Conservation (phyloP, 2,329 filamentous ascomycete genomes). For the Fusarium sublunatum region DNA sequence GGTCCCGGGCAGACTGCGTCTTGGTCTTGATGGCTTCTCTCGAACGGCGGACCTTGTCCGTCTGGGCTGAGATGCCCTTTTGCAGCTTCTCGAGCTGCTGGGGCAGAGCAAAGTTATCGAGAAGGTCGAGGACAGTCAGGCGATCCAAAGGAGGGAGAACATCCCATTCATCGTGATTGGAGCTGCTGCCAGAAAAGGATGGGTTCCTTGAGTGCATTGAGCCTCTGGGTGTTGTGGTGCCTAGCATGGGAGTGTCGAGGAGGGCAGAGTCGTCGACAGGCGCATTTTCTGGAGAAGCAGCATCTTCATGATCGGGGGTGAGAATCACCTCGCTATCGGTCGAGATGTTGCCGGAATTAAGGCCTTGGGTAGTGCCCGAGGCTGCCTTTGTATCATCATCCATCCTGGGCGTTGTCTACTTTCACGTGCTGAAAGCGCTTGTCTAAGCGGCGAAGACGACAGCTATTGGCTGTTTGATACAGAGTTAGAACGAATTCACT, state of each 20-base stretch:
- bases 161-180: slow-evolving; percentile 91
- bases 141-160: slow-evolving; percentile 88
- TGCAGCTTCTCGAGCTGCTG: slow-evolving; percentile 93
- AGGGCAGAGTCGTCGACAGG: slow-evolving; percentile 58
- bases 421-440: slow-evolving; percentile 9
- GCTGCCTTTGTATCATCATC: slow-evolving; percentile 44
- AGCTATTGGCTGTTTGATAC: background rate
- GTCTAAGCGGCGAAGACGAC: background rate
- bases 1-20: slow-evolving; percentile 82
- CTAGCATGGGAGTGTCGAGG: slow-evolving; percentile 64
- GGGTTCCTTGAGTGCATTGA: slow-evolving; percentile 76
- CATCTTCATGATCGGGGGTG: slow-evolving; percentile 54
- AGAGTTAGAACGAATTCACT: background rate
- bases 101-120: slow-evolving; percentile 92
- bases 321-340: slow-evolving; percentile 54
- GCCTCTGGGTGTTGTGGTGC: slow-evolving; percentile 59
- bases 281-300: slow-evolving; percentile 57
- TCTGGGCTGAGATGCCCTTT: slow-evolving; percentile 82
- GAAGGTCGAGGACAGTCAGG: slow-evolving; percentile 88
- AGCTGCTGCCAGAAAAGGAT: slow-evolving; percentile 85
- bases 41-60: slow-evolving; percentile 84
- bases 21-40: slow-evolving; percentile 81
- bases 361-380: slow-evolving; percentile 26
- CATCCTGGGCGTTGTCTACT: slow-evolving; percentile 22
- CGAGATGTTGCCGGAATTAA: slow-evolving; percentile 43